phyloP scores from a whole-genome alignment of 176 grass and related monocot species.

The Ampelocalamus luodianensis region DNA sequence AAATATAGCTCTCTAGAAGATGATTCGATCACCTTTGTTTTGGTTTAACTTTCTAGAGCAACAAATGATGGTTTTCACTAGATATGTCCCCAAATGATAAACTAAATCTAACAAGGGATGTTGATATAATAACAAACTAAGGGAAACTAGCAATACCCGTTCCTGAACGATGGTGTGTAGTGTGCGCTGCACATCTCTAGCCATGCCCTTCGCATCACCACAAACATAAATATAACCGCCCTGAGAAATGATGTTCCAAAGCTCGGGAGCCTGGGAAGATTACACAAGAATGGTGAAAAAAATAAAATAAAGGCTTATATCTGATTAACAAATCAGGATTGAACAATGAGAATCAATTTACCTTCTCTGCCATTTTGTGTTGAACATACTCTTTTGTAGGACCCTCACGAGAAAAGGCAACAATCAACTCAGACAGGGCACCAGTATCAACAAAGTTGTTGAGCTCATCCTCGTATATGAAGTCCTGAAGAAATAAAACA shows the following conservation, averaged over 20 bases:
- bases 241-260: constrained; percentile 85
- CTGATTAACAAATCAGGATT: constrained; percentile 11
- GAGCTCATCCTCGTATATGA: constrained; percentile 87
- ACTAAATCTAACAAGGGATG: neutral
- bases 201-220: constrained; percentile 96
- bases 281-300: constrained; percentile 1
- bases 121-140: neutral
- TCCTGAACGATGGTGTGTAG: constrained; percentile 84
- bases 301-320: neutral
- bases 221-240: constrained; percentile 92
- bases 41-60: neutral
- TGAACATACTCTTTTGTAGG: constrained; percentile 94
- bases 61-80: neutral
- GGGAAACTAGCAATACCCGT: constrained; percentile 55
- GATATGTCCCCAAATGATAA: neutral
- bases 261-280: constrained; percentile 61
- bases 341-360: constrained; percentile 25
- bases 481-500: constrained; percentile 66
- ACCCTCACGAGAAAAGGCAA: constrained; percentile 94
- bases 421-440: constrained; percentile 68
- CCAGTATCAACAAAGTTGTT: constrained; percentile 71
- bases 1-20: neutral
- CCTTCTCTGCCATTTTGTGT: constrained; percentile 90
- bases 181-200: constrained; percentile 82
- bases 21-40: neutral